phyloP scores from a whole-genome alignment of 768 basidiomycete species.

The Ramaria sp. region DNA sequence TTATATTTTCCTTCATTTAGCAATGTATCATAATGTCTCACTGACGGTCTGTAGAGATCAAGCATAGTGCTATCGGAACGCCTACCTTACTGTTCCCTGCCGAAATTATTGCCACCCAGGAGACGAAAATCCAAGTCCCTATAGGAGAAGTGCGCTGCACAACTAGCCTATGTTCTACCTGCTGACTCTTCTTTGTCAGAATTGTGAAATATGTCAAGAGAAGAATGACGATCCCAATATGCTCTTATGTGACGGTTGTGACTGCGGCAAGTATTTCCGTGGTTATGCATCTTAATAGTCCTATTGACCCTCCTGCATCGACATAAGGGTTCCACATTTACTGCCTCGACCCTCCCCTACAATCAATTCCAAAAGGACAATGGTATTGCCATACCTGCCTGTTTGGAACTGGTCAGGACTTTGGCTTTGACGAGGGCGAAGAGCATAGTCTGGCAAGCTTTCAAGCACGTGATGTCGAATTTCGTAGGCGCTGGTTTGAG shows the following conservation, averaged over 20 bases:
- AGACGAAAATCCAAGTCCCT: slow-evolving; percentile 5
- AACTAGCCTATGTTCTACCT: neutral
- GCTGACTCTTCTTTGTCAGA: neutral
- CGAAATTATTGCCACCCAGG: slow-evolving; percentile 4
- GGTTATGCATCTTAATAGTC: neutral
- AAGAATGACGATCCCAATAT: slow-evolving; percentile 86
- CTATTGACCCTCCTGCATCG: slow-evolving; percentile 2
- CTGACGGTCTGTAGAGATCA: neutral
- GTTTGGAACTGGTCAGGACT: slow-evolving; percentile 86
- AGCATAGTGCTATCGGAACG: neutral
- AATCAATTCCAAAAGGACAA: slow-evolving; percentile 79
- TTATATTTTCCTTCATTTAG: no score
- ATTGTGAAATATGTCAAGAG: slow-evolving; percentile 86
- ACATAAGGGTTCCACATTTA: slow-evolving; percentile 86
- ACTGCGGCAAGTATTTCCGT: slow-evolving; percentile 44
- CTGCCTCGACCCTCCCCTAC: slow-evolving; percentile 87
- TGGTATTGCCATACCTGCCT: slow-evolving; percentile 96
- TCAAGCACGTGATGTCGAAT: slow-evolving; percentile 82
- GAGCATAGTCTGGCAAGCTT: slow-evolving; percentile 90
- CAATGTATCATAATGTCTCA: no score
- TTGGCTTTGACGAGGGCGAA: slow-evolving; percentile 96
- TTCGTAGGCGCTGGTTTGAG: slow-evolving; percentile 82
- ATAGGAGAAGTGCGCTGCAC: slow-evolving; percentile 1
- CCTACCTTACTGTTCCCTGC: slow-evolving; percentile 3
- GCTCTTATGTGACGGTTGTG: slow-evolving; percentile 84